These are phyloP conservation scores for Cyclotella kingstonii DNA, from an alignment of 108 stramenopile species.

Conservation along the genomic window DNA sequence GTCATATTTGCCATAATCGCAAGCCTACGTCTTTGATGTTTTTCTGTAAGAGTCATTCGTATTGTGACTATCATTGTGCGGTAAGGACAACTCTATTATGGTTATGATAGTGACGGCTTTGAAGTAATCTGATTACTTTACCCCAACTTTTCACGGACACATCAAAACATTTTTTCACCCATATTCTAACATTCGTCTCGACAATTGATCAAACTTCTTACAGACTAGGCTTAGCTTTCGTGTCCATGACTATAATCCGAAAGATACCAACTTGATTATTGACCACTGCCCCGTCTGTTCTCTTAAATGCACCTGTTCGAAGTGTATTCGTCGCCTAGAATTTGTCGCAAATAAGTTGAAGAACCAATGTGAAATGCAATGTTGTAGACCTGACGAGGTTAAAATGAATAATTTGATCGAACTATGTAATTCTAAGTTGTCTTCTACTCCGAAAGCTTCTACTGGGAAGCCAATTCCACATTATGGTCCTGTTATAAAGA, in stretches of 20 bases:
- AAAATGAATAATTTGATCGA: slow-evolving; percentile 6
- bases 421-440: slow-evolving; percentile 20
- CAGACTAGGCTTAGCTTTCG: slow-evolving; percentile 33
- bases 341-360: slow-evolving; percentile 1
- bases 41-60: slow-evolving; percentile 55
- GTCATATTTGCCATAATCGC: slow-evolving; percentile 68
- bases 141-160: background rate
- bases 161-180: background rate
- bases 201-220: background rate
- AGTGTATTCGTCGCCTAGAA: background rate
- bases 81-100: slow-evolving; percentile 18
- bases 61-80: slow-evolving; percentile 59
- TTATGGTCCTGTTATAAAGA: slow-evolving; percentile 1
- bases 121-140: background rate
- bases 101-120: background rate
- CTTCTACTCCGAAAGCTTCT: background rate
- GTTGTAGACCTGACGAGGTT: slow-evolving; percentile 11
- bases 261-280: slow-evolving; percentile 28
- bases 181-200: no score
- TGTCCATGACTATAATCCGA: slow-evolving; percentile 24
- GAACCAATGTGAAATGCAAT: slow-evolving; percentile 18
- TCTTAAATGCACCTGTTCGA: no score
- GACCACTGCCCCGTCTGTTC: slow-evolving; percentile 45
- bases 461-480: slow-evolving; percentile 1
- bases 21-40: slow-evolving; percentile 41